Percentiles rank a stretch among this genome's conserved stretches.
Evolutionary conservation across 371 early-diverging fungal species (phyloP).

Genomic region (Saksenaea vasiformis): DNA sequence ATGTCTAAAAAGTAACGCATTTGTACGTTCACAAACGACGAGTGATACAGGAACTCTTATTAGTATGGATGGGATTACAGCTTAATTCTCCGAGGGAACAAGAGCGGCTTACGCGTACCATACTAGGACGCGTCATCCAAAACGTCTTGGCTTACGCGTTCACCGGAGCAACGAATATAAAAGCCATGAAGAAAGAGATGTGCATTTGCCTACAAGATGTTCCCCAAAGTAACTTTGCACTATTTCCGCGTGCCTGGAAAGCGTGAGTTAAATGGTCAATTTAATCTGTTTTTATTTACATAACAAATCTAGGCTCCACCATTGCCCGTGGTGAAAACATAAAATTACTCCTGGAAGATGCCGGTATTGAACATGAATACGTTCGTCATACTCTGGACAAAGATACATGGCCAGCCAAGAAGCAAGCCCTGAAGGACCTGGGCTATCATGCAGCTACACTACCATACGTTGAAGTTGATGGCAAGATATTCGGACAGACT

Average conservation of each 20-base stretch:
- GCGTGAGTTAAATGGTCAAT: background rate
- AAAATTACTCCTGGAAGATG: slow-evolving; percentile 11
- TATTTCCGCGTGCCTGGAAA: background rate
- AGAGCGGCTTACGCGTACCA: background rate
- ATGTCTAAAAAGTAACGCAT: no score
- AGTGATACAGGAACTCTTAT: no score
- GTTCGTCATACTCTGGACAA: background rate
- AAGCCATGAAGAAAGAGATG: background rate
- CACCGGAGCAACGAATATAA: no score
- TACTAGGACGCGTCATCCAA: background rate
- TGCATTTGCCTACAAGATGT: background rate
- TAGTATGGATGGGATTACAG: no score
- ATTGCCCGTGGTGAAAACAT: slow-evolving; percentile 5
- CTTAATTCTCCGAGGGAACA: no score
- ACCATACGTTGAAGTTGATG: slow-evolving; percentile 7
- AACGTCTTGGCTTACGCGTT: background rate
- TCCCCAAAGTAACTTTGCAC: background rate
- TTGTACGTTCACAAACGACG: no score
- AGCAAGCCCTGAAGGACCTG: background rate
- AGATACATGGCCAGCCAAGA: background rate
- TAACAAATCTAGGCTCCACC: background rate
- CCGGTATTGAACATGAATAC: slow-evolving; percentile 12
- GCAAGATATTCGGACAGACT: background rate
- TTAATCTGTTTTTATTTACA: background rate
- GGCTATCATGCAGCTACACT: background rate